Base-by-base conservation (phyloP, 352 stramenopile genomes). In the Phytophthora foliorum region DNA sequence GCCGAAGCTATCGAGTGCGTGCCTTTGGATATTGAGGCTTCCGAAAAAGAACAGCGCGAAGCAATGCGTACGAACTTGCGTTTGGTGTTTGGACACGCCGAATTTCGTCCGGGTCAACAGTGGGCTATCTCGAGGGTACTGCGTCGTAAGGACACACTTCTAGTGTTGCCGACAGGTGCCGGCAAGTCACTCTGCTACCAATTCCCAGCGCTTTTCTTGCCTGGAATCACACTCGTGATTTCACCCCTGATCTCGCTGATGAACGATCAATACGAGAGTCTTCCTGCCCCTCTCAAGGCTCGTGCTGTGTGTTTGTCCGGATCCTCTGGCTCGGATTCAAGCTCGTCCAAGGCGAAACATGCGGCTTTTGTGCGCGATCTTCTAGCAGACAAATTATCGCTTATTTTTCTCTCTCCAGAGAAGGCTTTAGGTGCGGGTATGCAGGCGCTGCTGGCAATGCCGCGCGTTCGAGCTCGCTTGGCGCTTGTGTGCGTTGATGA, bases 161-260 rank as follows among this genome's bases (percentile, higher is more conserved):
- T 99, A 1, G 93, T 99, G 16, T 88, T 99, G 22, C 95, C 98
- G 5, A 99, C 98, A 11, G 98, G 98, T 24, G 95, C 97, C 21
- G 98, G 98, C 62, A 99, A 99, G 76, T 99, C 93, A 34, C 82
- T 99, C 2, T 99, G 96, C 65, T 99, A 99, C 74, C 97, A 99
- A 51, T 89, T 99, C 21, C 97, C 84, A 4, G 85, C 85, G 9
- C 59, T 94, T 17, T 93, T 96, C 52, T 72, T 94, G 6, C 79
- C 85, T 2, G 95, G 96, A 9, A 78, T 98, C 6, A 97, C 93
- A 3, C 69, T 99, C 38, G 94, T 99, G 6, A 90, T 99, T 19
- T 98, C 91, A 7, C 96, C 96, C 10, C 80, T 98, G 8, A 90
- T 98, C 25, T 92, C 93, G 24, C 81, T 99, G 34, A 98, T 98